phyloP scores from a whole-genome alignment of 805 yeast genomes.

The Aciculoconidium aculeatum region DNA sequence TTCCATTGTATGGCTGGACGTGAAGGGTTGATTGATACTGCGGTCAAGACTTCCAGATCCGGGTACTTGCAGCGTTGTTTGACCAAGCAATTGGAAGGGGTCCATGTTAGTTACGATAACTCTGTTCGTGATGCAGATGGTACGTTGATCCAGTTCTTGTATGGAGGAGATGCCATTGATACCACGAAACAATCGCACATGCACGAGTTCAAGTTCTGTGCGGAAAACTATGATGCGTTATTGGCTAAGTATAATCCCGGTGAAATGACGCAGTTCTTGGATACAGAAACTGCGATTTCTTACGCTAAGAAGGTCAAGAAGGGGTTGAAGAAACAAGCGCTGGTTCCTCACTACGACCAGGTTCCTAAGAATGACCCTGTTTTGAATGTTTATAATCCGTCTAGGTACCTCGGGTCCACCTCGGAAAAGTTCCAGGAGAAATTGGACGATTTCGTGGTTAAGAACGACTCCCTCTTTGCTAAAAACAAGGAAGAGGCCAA shows the following conservation, averaged over 20 bases:
- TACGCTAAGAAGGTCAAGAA: conserved; percentile 83
- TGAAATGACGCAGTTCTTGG: conserved; percentile 62
- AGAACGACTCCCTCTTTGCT: conserved; percentile 51
- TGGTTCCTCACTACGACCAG: conserved; percentile 59
- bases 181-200: conserved; percentile 91
- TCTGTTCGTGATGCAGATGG: conserved; percentile 96
- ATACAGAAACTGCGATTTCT: conserved; percentile 73
- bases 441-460: conserved; percentile 62
- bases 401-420: conserved; percentile 87
- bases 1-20: conserved; percentile 99
- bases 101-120: conserved; percentile 88
- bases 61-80: conserved; percentile 98
- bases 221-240: conserved; percentile 83
- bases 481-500: conserved; percentile 46
- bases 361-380: conserved; percentile 78
- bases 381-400: conserved; percentile 77
- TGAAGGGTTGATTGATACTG: conserved; percentile 99
- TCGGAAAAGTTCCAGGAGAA: conserved; percentile 83
- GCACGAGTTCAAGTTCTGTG: conserved; percentile 89
- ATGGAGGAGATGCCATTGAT: conserved; percentile 97
- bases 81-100: conserved; percentile 97
- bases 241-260: conserved; percentile 83
- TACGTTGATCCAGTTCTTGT: conserved; percentile 84
- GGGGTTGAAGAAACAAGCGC: conserved; percentile 56
- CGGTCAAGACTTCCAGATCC: conserved; percentile 96